phyloP scores from a whole-genome alignment of 2,329 filamentous ascomycete species.

The Cladophialophora carrionii region DNA sequence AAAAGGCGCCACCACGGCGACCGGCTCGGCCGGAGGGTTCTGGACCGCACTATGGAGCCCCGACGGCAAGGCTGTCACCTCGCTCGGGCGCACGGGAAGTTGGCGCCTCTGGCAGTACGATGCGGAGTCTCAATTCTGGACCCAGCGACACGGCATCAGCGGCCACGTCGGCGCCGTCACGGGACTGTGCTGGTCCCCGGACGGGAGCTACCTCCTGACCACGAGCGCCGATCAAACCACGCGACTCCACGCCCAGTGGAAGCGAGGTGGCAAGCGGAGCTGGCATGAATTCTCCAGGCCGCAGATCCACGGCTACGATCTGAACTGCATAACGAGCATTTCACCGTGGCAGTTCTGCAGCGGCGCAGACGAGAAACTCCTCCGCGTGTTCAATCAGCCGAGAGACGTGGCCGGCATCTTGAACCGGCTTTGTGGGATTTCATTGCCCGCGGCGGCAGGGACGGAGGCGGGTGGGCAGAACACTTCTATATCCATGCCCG shows the following conservation, averaged over 20 bases:
- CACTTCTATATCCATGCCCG: constrained; percentile 60
- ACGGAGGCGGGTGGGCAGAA: constrained; percentile 7
- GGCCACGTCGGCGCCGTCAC: constrained; percentile 84
- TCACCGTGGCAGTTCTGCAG: constrained; percentile 79
- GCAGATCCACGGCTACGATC: constrained; percentile 96
- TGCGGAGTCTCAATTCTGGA: constrained; percentile 67
- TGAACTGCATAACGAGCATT: constrained; percentile 87
- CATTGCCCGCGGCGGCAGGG: constrained; percentile 40
- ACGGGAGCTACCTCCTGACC: constrained; percentile 82
- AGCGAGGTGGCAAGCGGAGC: constrained; percentile 55
- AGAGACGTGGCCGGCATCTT: constrained; percentile 78
- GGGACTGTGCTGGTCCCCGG: constrained; percentile 79
- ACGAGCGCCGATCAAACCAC: constrained; percentile 94
- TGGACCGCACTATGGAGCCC: constrained; percentile 95
- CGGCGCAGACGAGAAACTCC: constrained; percentile 95
- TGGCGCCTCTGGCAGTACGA: constrained; percentile 85
- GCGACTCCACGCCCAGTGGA: constrained; percentile 81
- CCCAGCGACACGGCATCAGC: constrained; percentile 73
- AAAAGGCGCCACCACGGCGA: constrained; percentile 94
- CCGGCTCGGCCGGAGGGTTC: constrained; percentile 92
- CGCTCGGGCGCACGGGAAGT: constrained; percentile 83
- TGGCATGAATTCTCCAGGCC: constrained; percentile 97
- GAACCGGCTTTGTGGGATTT: constrained; percentile 66
- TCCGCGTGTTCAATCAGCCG: constrained; percentile 91
- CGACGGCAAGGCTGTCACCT: constrained; percentile 69